phyloP scores from a whole-genome alignment of 176 grass and related monocot genomes.

The Phragmites australis region DNA sequence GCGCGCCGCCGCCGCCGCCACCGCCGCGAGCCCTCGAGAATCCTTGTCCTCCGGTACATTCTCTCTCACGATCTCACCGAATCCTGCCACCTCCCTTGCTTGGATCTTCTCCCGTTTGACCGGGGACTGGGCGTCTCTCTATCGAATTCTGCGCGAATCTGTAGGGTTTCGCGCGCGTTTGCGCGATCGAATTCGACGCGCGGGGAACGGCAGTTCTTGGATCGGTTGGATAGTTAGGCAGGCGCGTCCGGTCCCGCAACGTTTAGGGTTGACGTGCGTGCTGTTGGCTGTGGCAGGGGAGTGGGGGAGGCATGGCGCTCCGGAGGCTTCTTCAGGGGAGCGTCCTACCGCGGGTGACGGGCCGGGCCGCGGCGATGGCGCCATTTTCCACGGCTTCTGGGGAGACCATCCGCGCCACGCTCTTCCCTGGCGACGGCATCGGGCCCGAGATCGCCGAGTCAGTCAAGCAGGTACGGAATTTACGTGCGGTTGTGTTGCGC shows the following conservation, averaged over 20 bases:
- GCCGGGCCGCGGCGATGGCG: slow-evolving; percentile 9
- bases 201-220: background rate
- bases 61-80: background rate
- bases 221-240: background rate
- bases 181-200: background rate
- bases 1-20: background rate
- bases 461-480: slow-evolving; percentile 68
- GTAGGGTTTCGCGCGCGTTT: background rate
- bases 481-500: background rate
- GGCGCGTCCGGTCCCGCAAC: too few species aligned
- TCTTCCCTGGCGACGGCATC: slow-evolving; percentile 95
- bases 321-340: slow-evolving; percentile 56
- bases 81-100: background rate
- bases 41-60: slow-evolving; percentile 46
- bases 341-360: slow-evolving; percentile 45
- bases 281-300: slow-evolving; percentile 20
- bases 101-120: background rate
- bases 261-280: slow-evolving; percentile 38
- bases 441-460: slow-evolving; percentile 94
- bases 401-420: slow-evolving; percentile 66
- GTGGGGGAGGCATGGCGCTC: slow-evolving; percentile 51
- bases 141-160: slow-evolving; percentile 19
- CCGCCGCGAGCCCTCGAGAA: slow-evolving; percentile 7
- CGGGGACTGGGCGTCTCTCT: background rate
- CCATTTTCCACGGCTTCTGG: slow-evolving; percentile 46